These are phyloP conservation scores for Bromus sterilis DNA, from an alignment of 176 grass and related monocot species.

Conservation along the genomic window DNA sequence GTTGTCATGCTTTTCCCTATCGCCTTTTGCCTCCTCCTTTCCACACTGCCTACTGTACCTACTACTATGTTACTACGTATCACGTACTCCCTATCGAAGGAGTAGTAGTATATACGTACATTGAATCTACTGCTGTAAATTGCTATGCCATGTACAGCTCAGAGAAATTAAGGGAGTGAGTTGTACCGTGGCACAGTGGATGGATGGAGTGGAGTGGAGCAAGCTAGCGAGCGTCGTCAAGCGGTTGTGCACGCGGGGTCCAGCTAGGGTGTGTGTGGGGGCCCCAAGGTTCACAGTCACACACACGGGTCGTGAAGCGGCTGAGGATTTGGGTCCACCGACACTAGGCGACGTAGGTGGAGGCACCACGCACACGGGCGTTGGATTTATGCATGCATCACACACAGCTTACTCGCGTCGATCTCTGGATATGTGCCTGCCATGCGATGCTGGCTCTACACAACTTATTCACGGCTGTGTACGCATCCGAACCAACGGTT, in stretches of 20 bases:
- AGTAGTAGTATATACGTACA: not conserved
- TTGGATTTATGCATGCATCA: not conserved
- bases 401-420: not conserved
- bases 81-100: no score
- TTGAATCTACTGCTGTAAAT: not conserved
- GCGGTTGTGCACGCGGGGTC: no score
- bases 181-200: not conserved
- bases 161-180: constrained; percentile 13
- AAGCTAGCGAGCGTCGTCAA: constrained; percentile 29
- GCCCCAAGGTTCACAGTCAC: no score
- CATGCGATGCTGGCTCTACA: not conserved
- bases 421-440: not conserved
- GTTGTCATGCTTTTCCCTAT: constrained; percentile 61
- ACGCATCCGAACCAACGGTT: not conserved
- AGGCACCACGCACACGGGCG: not conserved
- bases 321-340: not conserved
- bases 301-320: not conserved
- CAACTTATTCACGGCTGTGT: not conserved
- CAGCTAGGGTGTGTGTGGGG: no score
- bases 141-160: constrained; percentile 2
- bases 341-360: not conserved
- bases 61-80: not conserved
- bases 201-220: not conserved
- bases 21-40: constrained; percentile 21
- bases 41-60: constrained; percentile 14